Evolutionary conservation across 31 red algal species (phyloP).

Genomic region (Asparagopsis taxiformis): DNA sequence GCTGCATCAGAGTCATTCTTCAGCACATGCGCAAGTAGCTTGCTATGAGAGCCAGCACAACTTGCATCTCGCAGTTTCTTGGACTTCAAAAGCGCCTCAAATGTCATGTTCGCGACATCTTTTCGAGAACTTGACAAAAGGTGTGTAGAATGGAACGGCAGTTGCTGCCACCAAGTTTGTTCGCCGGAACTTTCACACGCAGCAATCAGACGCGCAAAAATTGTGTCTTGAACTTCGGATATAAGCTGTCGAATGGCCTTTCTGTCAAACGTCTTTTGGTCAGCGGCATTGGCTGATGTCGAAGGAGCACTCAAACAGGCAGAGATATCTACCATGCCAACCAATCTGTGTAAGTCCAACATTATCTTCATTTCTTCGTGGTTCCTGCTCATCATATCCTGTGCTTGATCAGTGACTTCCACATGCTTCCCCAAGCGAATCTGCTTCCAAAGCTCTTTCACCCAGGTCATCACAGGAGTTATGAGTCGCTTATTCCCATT

Average conservation of each 20-base stretch:
- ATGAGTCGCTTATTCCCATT: background rate
- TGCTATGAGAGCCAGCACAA: background rate
- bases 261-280: too few relatives aligned
- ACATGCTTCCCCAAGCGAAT: slow-evolving; percentile 11
- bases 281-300: background rate
- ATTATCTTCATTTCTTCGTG: slow-evolving; percentile 28
- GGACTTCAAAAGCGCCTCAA: slow-evolving; percentile 23
- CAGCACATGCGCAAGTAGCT: slow-evolving; percentile 29
- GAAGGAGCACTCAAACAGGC: background rate
- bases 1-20: slow-evolving; percentile 18
- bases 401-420: background rate
- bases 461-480: slow-evolving; percentile 27
- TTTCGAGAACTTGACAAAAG: slow-evolving; percentile 23
- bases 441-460: slow-evolving; percentile 23
- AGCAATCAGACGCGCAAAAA: slow-evolving; percentile 4
- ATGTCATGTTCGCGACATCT: slow-evolving; percentile 8
- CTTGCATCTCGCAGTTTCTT: background rate
- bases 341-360: slow-evolving; percentile 38
- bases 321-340: slow-evolving; percentile 31
- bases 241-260: background rate
- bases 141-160: slow-evolving; percentile 46
- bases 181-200: background rate
- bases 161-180: slow-evolving; percentile 9
- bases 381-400: background rate
- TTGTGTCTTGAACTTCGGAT: slow-evolving; percentile 6